A percentile compares a stretch with the other conserved stretches of the same genome.
These are phyloP conservation scores for Nidularia pulvinata DNA, from an alignment of 768 basidiomycete species.

Conservation along the genomic window DNA sequence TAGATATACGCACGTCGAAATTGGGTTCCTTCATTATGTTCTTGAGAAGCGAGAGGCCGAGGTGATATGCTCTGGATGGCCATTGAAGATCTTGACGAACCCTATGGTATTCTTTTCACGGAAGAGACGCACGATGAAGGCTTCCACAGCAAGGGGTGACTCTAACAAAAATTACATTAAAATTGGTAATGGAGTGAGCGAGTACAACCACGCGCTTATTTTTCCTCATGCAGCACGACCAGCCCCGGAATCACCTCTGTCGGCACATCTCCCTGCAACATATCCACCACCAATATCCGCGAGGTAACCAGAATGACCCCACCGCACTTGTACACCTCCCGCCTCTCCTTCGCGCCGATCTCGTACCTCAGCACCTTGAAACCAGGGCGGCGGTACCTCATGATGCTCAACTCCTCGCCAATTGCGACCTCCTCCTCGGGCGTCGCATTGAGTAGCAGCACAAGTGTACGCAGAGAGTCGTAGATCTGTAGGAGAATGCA, in stretches of 20 bases:
- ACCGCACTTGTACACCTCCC: conserved; percentile 84
- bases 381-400: conserved; percentile 89
- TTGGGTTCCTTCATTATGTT: conserved; percentile 93
- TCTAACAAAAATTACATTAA: background rate
- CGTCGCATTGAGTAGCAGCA: conserved; percentile 83
- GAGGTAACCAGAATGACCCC: conserved; percentile 93
- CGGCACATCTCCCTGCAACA: conserved; percentile 87
- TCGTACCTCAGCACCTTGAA: conserved; percentile 84
- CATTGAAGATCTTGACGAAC: conserved; percentile 96
- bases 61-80: conserved; percentile 94
- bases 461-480: conserved; percentile 79
- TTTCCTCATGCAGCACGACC: conserved; percentile 89
- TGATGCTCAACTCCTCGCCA: conserved; percentile 88
- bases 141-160: conserved; percentile 70
- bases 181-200: too few relatives aligned
- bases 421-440: conserved; percentile 90
- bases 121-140: conserved; percentile 91
- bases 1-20: conserved; percentile 89
- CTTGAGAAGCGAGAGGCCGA: conserved; percentile 87
- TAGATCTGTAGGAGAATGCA: conserved; percentile 94
- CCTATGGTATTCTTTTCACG: conserved; percentile 89
- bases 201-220: too few relatives aligned
- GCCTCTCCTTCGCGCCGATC: conserved; percentile 78
- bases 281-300: conserved; percentile 93
- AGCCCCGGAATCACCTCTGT: conserved; percentile 87